Percentiles rank a stretch among this genome's conserved stretches.
These are phyloP conservation scores for Agaricus blazei DNA, from an alignment of 768 basidiomycete species.

Conservation along the genomic window DNA sequence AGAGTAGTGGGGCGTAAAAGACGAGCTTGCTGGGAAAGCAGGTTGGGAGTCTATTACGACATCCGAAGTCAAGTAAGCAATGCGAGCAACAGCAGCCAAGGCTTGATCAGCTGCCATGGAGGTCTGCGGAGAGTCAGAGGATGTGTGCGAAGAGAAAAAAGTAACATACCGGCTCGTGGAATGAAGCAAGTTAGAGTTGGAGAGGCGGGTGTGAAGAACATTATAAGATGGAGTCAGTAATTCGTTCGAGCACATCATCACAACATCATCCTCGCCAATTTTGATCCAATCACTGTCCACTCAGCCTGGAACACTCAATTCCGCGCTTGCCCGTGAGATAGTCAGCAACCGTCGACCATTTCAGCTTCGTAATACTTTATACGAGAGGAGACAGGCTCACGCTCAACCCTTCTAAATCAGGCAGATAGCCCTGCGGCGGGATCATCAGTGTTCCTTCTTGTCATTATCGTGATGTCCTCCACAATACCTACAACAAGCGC, in stretches of 20 bases:
- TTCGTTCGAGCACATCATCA: too few species aligned
- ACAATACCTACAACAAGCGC: slow-evolving; percentile 46
- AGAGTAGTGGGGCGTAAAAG: slow-evolving; percentile 35
- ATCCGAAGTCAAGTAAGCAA: slow-evolving; percentile 71
- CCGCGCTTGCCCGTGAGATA: too few species aligned
- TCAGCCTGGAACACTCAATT: too few species aligned
- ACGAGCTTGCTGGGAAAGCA: slow-evolving; percentile 31
- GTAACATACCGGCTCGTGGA: too few species aligned
- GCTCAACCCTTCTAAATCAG: not conserved
- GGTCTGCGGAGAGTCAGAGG: slow-evolving; percentile 3
- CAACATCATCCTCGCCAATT: too few species aligned
- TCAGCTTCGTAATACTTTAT: too few species aligned
- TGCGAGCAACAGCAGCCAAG: slow-evolving; percentile 49
- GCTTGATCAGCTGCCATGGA: slow-evolving; percentile 22
- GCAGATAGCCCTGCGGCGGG: too few species aligned
- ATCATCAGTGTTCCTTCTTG: not conserved
- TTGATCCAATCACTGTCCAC: too few species aligned
- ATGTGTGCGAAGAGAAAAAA: too few species aligned
- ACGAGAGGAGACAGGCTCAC: not conserved
- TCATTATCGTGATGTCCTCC: slow-evolving; percentile 1
- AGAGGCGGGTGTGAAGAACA: slow-evolving; percentile 1
- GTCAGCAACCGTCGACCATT: too few species aligned
- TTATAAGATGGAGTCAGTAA: too few species aligned
- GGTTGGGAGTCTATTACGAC: slow-evolving; percentile 55
- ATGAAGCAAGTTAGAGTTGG: too few species aligned